A percentile compares a stretch with the other conserved stretches of the same genome.
Conservation (phyloP, 78 protist genomes). For the Paratrimastix pyriformis region DNA sequence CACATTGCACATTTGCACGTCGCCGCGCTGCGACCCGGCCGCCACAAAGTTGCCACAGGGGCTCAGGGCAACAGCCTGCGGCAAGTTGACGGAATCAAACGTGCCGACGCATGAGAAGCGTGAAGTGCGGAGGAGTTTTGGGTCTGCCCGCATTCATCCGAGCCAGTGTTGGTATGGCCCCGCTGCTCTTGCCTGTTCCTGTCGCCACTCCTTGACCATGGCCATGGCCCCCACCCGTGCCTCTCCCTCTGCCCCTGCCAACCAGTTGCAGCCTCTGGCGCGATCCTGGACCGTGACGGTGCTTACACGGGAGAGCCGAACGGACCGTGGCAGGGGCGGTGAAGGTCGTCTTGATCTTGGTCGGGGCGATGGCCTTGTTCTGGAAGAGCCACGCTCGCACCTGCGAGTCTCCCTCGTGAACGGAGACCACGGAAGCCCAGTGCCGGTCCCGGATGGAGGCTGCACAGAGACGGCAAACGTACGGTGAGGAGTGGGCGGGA, state of each 20-base stretch:
- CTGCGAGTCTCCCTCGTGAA: not conserved
- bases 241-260: no score
- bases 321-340: not conserved
- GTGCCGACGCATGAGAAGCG: no score
- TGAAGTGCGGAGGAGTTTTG: no score
- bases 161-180: no score
- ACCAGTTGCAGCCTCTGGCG: no score
- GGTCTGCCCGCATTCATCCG: no score
- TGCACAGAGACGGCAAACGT: not conserved
- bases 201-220: no score
- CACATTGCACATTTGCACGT: conserved; percentile 15
- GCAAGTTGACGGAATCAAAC: not conserved
- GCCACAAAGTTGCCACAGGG: conserved; percentile 30
- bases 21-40: conserved; percentile 2
- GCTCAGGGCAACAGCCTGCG: not conserved
- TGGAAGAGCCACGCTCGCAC: conserved; percentile 15
- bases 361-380: not conserved
- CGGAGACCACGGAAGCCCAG: conserved; percentile 35
- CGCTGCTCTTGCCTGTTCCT: no score
- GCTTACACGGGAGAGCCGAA: no score
- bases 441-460: conserved; percentile 12
- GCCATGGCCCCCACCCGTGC: no score
- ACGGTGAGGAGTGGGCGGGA: not conserved
- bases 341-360: not conserved
- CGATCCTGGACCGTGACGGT: no score